Evolutionary conservation across 345 rosid species (phyloP).

Genomic region (Linum trigynum): DNA sequence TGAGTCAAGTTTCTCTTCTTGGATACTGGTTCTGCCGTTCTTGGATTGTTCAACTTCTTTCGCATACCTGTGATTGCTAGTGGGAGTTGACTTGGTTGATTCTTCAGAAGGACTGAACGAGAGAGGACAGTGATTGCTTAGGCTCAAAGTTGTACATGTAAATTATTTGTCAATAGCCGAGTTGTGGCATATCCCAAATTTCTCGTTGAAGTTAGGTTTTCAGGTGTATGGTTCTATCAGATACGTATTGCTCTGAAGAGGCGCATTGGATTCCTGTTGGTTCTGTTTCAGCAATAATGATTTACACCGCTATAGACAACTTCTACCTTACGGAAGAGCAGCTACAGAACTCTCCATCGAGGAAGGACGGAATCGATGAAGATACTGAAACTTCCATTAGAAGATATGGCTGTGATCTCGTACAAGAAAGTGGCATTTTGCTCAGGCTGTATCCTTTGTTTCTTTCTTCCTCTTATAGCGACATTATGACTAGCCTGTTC

Average conservation of each 20-base stretch:
- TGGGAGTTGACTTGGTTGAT: neutral
- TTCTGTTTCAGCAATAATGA: conserved; percentile 31
- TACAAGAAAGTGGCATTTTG: conserved; percentile 83
- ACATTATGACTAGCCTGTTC: no score
- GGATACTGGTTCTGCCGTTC: neutral
- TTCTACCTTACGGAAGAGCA: conserved; percentile 79
- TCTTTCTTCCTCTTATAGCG: neutral
- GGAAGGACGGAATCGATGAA: conserved; percentile 86
- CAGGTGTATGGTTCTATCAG: neutral
- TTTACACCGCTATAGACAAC: conserved; percentile 84
- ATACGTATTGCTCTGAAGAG: neutral
- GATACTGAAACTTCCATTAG: conserved; percentile 62
- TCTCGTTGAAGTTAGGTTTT: neutral
- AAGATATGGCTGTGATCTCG: conserved; percentile 89
- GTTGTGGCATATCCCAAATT: neutral
- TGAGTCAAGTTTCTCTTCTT: neutral
- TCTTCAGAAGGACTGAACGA: neutral
- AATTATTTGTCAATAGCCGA: neutral
- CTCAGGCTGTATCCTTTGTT: conserved; percentile 62
- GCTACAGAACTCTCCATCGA: conserved; percentile 56
- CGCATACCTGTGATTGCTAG: neutral
- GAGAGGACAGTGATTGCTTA: neutral
- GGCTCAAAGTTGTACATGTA: no score
- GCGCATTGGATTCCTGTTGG: neutral
- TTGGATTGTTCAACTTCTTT: neutral